Conservation (phyloP, 768 basidiomycete genomes). For the Scleroderma citrinum region DNA sequence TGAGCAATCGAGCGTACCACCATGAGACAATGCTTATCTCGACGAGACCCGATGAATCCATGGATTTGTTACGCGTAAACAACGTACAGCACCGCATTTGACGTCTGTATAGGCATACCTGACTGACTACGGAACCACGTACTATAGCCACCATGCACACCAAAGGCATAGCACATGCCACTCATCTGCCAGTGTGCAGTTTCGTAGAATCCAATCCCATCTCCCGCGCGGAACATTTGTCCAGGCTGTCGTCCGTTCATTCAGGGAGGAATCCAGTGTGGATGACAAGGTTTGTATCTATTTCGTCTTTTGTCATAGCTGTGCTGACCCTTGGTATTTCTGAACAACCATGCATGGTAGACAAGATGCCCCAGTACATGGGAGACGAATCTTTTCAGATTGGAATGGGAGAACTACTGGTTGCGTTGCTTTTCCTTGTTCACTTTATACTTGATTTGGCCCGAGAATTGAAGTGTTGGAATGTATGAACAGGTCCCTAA, state of each 20-base stretch:
- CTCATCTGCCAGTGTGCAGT: conserved; percentile 90
- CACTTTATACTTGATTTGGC: neutral
- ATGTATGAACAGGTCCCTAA: conserved; percentile 90
- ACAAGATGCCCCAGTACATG: conserved; percentile 40
- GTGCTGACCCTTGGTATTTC: conserved; percentile 1
- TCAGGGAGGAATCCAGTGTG: conserved; percentile 50
- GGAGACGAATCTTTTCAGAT: conserved; percentile 54
- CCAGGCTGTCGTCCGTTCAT: conserved; percentile 60
- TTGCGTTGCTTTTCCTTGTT: conserved; percentile 39
- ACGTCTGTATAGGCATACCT: too few relatives aligned
- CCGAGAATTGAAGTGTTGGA: conserved; percentile 61
- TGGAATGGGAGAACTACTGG: conserved; percentile 72
- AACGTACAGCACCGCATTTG: conserved; percentile 43
- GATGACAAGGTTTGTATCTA: conserved; percentile 26
- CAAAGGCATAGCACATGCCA: conserved; percentile 83
- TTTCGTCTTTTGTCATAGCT: neutral
- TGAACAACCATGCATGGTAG: conserved; percentile 36
- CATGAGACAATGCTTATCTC: conserved; percentile 98
- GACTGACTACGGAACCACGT: too few relatives aligned
- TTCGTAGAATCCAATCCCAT: conserved; percentile 47
- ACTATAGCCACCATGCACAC: conserved; percentile 76
- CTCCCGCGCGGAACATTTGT: conserved; percentile 69
- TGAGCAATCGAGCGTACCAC: conserved; percentile 86
- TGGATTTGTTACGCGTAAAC: conserved; percentile 58
- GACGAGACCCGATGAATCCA: conserved; percentile 64